A percentile compares a stretch with the other conserved stretches of the same genome.
Evolutionary conservation across 352 stramenopile species (phyloP).

Genomic region (Phytophthora macrochlamydospora): DNA sequence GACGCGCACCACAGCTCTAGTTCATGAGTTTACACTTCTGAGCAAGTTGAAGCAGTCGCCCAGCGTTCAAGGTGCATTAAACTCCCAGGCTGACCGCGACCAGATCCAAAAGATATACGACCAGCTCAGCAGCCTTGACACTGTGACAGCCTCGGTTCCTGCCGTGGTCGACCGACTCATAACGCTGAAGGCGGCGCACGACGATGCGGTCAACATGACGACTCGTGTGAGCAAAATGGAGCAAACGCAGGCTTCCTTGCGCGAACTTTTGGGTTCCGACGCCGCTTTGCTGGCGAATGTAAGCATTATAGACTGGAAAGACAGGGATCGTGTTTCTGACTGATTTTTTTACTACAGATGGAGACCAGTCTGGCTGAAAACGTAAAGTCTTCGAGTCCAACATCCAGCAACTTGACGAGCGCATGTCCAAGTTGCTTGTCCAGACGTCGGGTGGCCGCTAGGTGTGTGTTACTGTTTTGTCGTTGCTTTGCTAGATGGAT

Average conservation of each 20-base stretch:
- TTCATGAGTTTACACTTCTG: conserved; percentile 80
- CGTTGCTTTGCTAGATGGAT: conserved; percentile 19
- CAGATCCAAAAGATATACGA: conserved; percentile 80
- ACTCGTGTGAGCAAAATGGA: conserved; percentile 68
- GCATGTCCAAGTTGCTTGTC: conserved; percentile 59
- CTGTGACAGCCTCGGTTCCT: conserved; percentile 63
- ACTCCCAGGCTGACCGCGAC: conserved; percentile 62
- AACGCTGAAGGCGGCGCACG: conserved; percentile 74
- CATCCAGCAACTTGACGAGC: conserved; percentile 75
- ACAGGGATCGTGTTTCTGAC: not conserved
- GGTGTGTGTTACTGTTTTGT: conserved; percentile 14
- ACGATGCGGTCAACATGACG: conserved; percentile 59
- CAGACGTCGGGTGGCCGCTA: conserved; percentile 21
- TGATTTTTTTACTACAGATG: conserved; percentile 49
- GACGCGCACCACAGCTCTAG: conserved; percentile 70
- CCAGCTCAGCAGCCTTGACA: conserved; percentile 63
- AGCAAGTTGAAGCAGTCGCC: conserved; percentile 81
- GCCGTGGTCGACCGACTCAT: conserved; percentile 74
- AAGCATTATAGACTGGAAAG: conserved; percentile 19
- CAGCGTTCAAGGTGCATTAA: conserved; percentile 58
- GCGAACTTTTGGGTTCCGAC: conserved; percentile 70
- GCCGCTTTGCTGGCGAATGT: conserved; percentile 71
- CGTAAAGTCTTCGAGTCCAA: conserved; percentile 78
- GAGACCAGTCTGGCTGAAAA: conserved; percentile 77
- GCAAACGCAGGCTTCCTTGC: conserved; percentile 54